A percentile compares a stretch with the other conserved stretches of the same genome.
Evolutionary conservation across 345 rosid species (phyloP).

Genomic region (Linum lewisii): DNA sequence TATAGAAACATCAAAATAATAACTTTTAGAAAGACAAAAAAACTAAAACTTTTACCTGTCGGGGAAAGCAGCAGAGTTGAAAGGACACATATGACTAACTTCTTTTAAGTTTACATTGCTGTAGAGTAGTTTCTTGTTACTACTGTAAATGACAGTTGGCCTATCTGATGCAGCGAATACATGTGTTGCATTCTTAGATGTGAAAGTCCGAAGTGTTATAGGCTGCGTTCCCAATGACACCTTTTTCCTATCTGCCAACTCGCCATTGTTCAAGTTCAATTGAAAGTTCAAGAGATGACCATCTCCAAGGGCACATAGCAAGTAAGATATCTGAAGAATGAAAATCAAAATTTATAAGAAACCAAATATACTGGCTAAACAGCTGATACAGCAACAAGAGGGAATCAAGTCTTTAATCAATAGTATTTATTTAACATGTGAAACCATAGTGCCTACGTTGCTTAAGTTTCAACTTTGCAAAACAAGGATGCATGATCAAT

Average conservation of each 20-base stretch:
- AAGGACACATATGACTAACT: slow-evolving; percentile 95
- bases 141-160: slow-evolving; percentile 94
- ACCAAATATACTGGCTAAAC: not conserved
- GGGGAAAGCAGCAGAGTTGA: slow-evolving; percentile 93
- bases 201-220: slow-evolving; percentile 88
- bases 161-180: slow-evolving; percentile 97
- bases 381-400: not conserved
- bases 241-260: slow-evolving; percentile 74
- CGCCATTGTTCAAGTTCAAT: slow-evolving; percentile 61
- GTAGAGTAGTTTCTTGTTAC: slow-evolving; percentile 88
- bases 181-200: slow-evolving; percentile 81
- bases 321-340: slow-evolving; percentile 64
- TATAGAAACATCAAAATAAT: no score
- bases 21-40: not conserved
- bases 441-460: no score
- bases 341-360: slow-evolving; percentile 5
- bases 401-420: not conserved
- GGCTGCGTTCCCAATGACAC: slow-evolving; percentile 93
- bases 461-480: no score
- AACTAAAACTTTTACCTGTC: slow-evolving; percentile 46
- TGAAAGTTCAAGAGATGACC: slow-evolving; percentile 84
- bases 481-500: no score
- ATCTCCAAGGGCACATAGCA: slow-evolving; percentile 96
- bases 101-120: slow-evolving; percentile 94
- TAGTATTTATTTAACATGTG: not conserved